phyloP scores from a whole-genome alignment of 2,329 filamentous ascomycete species.

The Lecanicillium sp. region DNA sequence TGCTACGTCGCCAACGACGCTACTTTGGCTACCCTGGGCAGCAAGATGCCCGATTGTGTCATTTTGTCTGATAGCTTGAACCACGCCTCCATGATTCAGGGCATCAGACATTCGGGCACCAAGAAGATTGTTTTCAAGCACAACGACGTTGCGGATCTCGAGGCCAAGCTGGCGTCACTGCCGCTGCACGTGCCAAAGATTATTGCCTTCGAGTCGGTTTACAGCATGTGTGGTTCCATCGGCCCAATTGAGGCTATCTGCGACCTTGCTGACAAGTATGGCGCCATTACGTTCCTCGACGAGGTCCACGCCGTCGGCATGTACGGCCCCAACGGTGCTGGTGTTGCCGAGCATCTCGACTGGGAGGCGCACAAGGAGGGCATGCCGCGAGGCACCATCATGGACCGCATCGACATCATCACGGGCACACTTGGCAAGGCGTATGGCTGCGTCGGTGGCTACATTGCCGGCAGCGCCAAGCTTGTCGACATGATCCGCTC shows the following conservation, averaged over 20 bases:
- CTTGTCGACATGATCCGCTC: constrained; percentile 92
- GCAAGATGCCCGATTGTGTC: constrained; percentile 92
- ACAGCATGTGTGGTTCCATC: constrained; percentile 98
- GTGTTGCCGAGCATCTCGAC: constrained; percentile 95
- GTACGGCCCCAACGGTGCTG: constrained; percentile 94
- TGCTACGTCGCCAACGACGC: constrained; percentile 99
- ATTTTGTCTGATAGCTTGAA: constrained; percentile 97
- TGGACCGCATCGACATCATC: constrained; percentile 97
- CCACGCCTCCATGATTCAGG: constrained; percentile 99
- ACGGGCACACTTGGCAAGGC: constrained; percentile 96
- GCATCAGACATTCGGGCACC: constrained; percentile 92
- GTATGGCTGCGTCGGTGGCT: constrained; percentile 94
- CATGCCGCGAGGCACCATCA: constrained; percentile 71
- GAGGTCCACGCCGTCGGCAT: constrained; percentile 99
- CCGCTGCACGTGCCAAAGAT: constrained; percentile 87
- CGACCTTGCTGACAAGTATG: constrained; percentile 94
- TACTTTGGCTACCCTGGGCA: constrained; percentile 91
- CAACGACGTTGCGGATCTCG: constrained; percentile 89
- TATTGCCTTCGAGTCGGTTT: constrained; percentile 97
- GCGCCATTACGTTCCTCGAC: constrained; percentile 93
- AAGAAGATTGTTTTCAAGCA: constrained; percentile 99
- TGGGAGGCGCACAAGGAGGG: constrained; percentile 79
- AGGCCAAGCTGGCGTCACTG: constrained; percentile 84
- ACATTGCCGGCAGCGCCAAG: constrained; percentile 84
- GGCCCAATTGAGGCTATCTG: constrained; percentile 95